Evolutionary conservation across 2,329 filamentous ascomycete genomes (phyloP).

Genomic region (Aureobasidium sp.): DNA sequence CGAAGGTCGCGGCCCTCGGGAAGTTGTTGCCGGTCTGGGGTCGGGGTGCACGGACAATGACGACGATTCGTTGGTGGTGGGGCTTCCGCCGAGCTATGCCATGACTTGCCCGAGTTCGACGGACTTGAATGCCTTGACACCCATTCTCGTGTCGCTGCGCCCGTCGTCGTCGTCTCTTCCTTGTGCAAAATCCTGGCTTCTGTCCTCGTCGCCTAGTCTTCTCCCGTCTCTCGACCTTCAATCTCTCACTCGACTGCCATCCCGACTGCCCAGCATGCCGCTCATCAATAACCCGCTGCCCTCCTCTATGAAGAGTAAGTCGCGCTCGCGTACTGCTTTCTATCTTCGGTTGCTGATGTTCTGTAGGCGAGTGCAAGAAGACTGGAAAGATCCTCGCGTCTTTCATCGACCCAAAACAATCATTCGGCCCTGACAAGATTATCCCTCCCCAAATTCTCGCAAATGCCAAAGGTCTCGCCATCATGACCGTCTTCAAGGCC

Average conservation of each 20-base stretch:
- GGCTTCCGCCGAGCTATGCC: conserved; percentile 1
- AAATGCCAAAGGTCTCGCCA: conserved; percentile 84
- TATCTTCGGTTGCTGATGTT: conserved; percentile 9
- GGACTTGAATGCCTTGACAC: not conserved
- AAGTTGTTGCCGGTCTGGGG: conserved; percentile 4
- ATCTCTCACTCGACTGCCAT: not conserved
- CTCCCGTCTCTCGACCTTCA: not conserved
- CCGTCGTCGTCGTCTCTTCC: not conserved
- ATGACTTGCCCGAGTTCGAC: not conserved
- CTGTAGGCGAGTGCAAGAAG: conserved; percentile 89
- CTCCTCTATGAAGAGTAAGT: conserved; percentile 47
- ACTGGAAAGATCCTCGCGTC: conserved; percentile 91
- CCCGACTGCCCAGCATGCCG: conserved; percentile 31
- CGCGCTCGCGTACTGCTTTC: not conserved
- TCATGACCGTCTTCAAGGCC: conserved; percentile 80
- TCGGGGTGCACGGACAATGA: conserved; percentile 2
- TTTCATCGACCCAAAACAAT: conserved; percentile 87
- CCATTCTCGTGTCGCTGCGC: not conserved
- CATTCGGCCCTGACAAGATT: conserved; percentile 94
- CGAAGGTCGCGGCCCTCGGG: not conserved
- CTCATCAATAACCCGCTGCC: conserved; percentile 50
- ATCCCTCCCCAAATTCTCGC: conserved; percentile 86
- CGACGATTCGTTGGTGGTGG: not conserved
- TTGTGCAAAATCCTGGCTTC: not conserved
- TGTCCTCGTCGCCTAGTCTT: not conserved